Percentiles rank a stretch among this genome's conserved stretches.
Evolutionary conservation across 345 rosid genomes (phyloP).

Genomic region (Salix viminalis): DNA sequence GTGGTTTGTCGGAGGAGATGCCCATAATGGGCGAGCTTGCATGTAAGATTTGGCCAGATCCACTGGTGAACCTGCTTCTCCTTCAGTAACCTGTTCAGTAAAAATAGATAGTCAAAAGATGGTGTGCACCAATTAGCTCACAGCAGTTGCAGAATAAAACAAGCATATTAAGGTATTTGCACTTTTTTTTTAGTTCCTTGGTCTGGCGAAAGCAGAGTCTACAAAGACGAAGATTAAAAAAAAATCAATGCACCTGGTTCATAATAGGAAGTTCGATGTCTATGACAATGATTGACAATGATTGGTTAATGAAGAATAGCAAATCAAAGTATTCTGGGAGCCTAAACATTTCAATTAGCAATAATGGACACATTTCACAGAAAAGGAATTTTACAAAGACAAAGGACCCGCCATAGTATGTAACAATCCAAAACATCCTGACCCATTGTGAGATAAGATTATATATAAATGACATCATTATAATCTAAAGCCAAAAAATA

Average conservation of each 20-base stretch:
- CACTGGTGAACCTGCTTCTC: conserved; percentile 67
- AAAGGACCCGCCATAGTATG: not conserved
- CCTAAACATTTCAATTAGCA: not conserved
- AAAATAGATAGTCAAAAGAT: not conserved
- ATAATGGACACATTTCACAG: not conserved
- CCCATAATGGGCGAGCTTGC: conserved; percentile 68
- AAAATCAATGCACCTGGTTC: not conserved
- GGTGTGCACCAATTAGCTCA: not conserved
- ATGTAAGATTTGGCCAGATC: conserved; percentile 79
- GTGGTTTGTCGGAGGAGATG: conserved; percentile 48
- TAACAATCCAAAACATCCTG: not conserved
- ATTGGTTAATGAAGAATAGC: not conserved
- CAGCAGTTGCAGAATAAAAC: not conserved
- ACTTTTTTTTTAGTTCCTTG: not conserved
- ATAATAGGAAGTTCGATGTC: not conserved
- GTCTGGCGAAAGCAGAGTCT: not conserved
- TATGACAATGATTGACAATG: not conserved
- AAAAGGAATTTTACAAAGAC: not conserved
- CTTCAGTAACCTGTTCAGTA: conserved; percentile 44
- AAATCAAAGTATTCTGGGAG: not conserved
- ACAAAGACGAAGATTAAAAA: not conserved
- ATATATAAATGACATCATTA: not conserved
- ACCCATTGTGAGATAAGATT: not conserved
- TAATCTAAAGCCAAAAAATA: not conserved
- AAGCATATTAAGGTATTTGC: no score